These are phyloP conservation scores for Magnusiomyces starmeri DNA, from an alignment of 1,139 yeast species.

Conservation along the genomic window DNA sequence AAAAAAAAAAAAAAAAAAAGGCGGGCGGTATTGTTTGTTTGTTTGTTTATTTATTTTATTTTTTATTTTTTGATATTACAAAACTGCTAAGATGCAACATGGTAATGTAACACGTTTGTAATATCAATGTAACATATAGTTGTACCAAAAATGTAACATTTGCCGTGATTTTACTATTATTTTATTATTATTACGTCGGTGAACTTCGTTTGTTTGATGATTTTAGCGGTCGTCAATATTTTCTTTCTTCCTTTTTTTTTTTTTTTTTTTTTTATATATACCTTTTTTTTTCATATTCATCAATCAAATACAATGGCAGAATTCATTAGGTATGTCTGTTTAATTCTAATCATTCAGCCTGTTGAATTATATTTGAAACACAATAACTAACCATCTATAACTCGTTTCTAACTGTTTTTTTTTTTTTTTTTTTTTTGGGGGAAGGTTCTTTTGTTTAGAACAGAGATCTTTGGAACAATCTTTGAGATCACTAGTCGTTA, in stretches of 20 bases:
- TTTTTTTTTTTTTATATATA: neutral
- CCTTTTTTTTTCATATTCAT: neutral
- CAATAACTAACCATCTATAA: conserved; percentile 4
- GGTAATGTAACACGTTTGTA: too few species aligned
- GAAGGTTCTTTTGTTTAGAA: too few species aligned
- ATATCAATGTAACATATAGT: too few species aligned
- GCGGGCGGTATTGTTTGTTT: too few species aligned
- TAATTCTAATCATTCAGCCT: conserved; percentile 17
- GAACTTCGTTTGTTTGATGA: neutral
- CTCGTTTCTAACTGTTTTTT: too few species aligned
- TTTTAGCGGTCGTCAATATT: neutral
- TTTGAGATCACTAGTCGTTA: conserved; percentile 86
- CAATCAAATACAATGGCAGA: conserved; percentile 24
- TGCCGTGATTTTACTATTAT: too few species aligned
- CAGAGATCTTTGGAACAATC: conserved; percentile 41
- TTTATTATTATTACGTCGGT: neutral
- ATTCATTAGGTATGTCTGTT: conserved; percentile 25
- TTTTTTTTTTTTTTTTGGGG: too few species aligned
- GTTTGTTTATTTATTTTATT: too few species aligned
- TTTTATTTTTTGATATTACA: too few species aligned
- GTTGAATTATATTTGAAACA: neutral
- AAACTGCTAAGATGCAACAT: too few species aligned
- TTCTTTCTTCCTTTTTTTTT: neutral
- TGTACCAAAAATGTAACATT: too few species aligned
- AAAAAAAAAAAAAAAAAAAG: too few species aligned